Base-by-base conservation (phyloP, 129 eudicot species). In the Cynara cardunculus region DNA sequence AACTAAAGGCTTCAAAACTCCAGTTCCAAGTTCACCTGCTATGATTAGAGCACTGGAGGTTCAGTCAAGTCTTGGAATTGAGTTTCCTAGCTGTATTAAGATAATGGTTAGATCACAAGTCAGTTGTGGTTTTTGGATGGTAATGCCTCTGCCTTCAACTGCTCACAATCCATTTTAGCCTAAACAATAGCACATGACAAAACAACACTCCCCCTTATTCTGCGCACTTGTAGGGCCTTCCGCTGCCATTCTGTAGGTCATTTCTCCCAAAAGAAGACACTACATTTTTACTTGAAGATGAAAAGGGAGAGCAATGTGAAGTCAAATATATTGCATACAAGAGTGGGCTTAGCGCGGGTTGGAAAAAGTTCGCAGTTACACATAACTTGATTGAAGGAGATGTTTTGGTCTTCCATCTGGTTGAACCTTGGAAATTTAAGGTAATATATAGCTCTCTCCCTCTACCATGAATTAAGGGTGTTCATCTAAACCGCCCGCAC, bases 341-440 rank as follows among this genome's bases (percentile, higher is more conserved):
- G 84, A 78, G 69, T 10, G 97, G 93, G 76, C 81, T 94, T 35
- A 91, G 98, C 70, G 97, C 88, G 3, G 98, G 98, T 39, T 94
- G 98, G 98, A 91, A 89, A 73, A 81, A 80, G 46, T 94, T 89
- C 81, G 93, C 87, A 19, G 67, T 79, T 73, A 85, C 83, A 46
- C 91, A 91, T 88, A 64, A 84, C 37, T 83, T 94, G 86, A 72
- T 67, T 27, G 93, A 84, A 78, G 97, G 95, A 83, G 97, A 91
- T 83, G 91, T 86, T 71, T 82, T 89, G 85, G 70, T 94, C 77
- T 94, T 87, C 73, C 93, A 90, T 9, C 78, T 89, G 46, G 81
- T 89, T 13, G 84, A 62, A 21, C 80, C 88, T 44, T 69, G 67
- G 59, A 87, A 81, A 30, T 89, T 93, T 32, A 93, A 92, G 97